Evolutionary conservation across 1,139 yeast species (phyloP), one percentile per base, ranked within the genome.

Genomic region (Debaryomyces udenii): DNA sequence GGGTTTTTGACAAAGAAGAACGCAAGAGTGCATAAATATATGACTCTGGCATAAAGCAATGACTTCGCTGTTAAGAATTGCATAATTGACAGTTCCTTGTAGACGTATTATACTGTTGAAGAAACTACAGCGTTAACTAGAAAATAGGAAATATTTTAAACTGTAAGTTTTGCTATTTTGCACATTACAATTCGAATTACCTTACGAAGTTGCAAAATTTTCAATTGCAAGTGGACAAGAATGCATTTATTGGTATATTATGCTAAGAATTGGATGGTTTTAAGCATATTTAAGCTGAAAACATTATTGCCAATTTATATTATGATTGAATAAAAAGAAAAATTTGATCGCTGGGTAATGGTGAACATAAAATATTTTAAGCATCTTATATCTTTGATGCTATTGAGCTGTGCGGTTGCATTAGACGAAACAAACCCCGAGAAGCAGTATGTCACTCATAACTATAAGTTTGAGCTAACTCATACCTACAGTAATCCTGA

Each of bases 1-100:
- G 79, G 74, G 31, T 80, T 76, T 45, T 78, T 81, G 22, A 82
- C 81, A 57, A 87, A 83, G 41, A 86, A 73, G 40, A 88, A 74
- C 9, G 84, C 60, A 6, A 79, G 57, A 9, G 70, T 56, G 1
- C 74, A 51, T 20, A 81, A 69, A 38, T 76, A 67, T 5, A 66
- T 60, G 4, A 78, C 62, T 50, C 90, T 70, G 23, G 73, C 47
- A 46, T 78, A 78, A 15, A 77, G 58, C 39, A 82, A 59, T 17
- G 75, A 59, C 28, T 61, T 70, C 6, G 88, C 75, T 1, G 86
- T 72, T 41, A 83, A 64, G 43, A 81, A 65, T 40, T 79, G 83
- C 88, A 83, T 82, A 20, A 35, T 44, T 39, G 28, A 26, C 4
- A 6, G 11, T 10, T 26, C 5, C 11, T 26, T 26, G 9, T 10